Evolutionary conservation across 495 filamentous ascomycete species (phyloP).

Genomic region (Xylaria nigripes): DNA sequence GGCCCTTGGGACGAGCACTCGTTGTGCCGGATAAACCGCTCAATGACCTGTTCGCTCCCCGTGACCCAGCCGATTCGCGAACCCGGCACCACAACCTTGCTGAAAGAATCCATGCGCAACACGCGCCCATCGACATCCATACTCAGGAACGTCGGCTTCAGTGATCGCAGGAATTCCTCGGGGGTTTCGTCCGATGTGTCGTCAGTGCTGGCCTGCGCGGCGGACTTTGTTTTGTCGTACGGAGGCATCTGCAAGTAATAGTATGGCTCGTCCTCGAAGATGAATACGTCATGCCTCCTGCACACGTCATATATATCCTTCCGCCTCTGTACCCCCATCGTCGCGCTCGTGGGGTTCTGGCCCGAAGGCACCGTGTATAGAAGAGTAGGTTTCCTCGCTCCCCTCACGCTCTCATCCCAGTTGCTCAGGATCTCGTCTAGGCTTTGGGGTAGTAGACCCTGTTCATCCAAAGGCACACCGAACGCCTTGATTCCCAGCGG

Average conservation of each 20-base stretch:
- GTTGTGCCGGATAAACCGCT: slow-evolving; percentile 66
- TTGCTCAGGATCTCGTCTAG: slow-evolving; percentile 58
- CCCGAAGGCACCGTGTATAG: slow-evolving; percentile 81
- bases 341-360: slow-evolving; percentile 90
- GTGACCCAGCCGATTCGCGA: slow-evolving; percentile 72
- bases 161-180: slow-evolving; percentile 40
- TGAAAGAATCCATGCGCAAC: slow-evolving; percentile 70
- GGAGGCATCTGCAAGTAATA: slow-evolving; percentile 94
- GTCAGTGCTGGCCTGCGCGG: slow-evolving; percentile 27
- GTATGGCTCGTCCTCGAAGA: slow-evolving; percentile 96
- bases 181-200: slow-evolving; percentile 1
- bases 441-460: slow-evolving; percentile 61
- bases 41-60: slow-evolving; percentile 72
- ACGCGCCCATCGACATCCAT: slow-evolving; percentile 61
- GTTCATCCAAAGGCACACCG: slow-evolving; percentile 66
- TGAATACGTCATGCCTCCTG: slow-evolving; percentile 74
- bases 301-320: slow-evolving; percentile 65
- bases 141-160: slow-evolving; percentile 56
- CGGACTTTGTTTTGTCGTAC: slow-evolving; percentile 34
- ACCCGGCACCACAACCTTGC: slow-evolving; percentile 73
- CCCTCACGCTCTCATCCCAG: slow-evolving; percentile 54
- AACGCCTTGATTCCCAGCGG: slow-evolving; percentile 68
- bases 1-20: slow-evolving; percentile 80
- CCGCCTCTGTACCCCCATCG: slow-evolving; percentile 57
- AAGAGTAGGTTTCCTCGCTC: slow-evolving; percentile 61